Evolutionary conservation across 306 rosid genomes (phyloP).

Genomic region (Lathyrus sativus): DNA sequence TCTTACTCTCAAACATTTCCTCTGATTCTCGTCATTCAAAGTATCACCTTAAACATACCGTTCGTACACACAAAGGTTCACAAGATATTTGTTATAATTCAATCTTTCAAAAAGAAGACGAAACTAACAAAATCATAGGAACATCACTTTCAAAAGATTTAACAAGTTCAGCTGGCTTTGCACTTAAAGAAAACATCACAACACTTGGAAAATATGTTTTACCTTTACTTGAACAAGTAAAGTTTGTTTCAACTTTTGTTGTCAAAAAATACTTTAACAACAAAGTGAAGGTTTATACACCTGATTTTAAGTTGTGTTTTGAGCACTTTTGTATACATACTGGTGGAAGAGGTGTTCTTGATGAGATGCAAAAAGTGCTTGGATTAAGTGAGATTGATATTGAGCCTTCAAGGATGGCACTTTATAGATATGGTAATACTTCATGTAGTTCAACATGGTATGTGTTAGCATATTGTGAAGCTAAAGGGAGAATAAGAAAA

Average conservation of each 20-base stretch:
- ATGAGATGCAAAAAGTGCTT: slow-evolving; percentile 76
- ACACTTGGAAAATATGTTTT: slow-evolving; percentile 81
- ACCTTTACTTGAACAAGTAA: slow-evolving; percentile 79
- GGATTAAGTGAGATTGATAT: slow-evolving; percentile 73
- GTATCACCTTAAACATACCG: background rate
- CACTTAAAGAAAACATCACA: slow-evolving; percentile 88
- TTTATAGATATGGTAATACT: slow-evolving; percentile 63
- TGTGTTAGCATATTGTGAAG: slow-evolving; percentile 82
- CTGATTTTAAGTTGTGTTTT: slow-evolving; percentile 80
- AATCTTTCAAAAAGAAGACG: background rate
- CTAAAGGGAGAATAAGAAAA: slow-evolving; percentile 53
- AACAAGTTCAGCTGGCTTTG: slow-evolving; percentile 52
- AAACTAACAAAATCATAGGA: background rate
- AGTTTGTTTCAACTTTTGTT: slow-evolving; percentile 54
- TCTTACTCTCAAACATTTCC: background rate
- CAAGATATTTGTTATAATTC: background rate
- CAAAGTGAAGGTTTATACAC: slow-evolving; percentile 64
- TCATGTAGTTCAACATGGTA: slow-evolving; percentile 95
- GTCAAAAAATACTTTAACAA: background rate
- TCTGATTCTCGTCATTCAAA: background rate
- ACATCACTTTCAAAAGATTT: background rate
- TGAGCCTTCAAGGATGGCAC: slow-evolving; percentile 59
- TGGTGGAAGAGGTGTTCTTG: slow-evolving; percentile 67
- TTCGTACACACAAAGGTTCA: background rate
- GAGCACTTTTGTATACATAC: slow-evolving; percentile 91